Percentiles rank a stretch among this genome's conserved stretches.
Evolutionary conservation across 1,139 yeast genomes (phyloP).

Genomic region (Taphrina confusa): DNA sequence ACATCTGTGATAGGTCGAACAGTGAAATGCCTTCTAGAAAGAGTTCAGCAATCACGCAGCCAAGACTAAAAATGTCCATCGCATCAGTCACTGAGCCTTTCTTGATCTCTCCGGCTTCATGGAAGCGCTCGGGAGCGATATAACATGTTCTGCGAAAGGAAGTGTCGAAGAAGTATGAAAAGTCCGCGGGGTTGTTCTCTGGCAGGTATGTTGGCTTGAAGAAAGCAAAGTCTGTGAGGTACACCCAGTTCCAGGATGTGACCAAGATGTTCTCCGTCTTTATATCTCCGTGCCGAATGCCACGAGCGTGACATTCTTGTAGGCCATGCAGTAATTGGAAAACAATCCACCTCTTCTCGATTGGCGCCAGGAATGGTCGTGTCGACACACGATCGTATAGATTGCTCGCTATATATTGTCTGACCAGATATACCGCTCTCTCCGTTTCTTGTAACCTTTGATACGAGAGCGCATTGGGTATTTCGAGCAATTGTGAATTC

Average conservation of each 20-base stretch:
- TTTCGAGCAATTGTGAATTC: conserved; percentile 50
- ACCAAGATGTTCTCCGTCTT: conserved; percentile 85
- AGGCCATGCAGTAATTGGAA: conserved; percentile 72
- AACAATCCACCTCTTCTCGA: conserved; percentile 80
- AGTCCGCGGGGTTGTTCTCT: conserved; percentile 93
- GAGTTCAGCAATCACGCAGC: conserved; percentile 85
- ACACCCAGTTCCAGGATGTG: conserved; percentile 86
- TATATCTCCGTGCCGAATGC: conserved; percentile 75
- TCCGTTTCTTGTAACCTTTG: conserved; percentile 79
- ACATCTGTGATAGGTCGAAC: conserved; percentile 81
- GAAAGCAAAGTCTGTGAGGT: conserved; percentile 78
- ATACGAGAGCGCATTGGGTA: conserved; percentile 71
- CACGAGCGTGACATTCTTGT: conserved; percentile 62
- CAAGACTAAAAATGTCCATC: conserved; percentile 65
- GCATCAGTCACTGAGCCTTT: conserved; percentile 55
- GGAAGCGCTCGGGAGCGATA: conserved; percentile 90
- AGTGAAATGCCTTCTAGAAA: conserved; percentile 83
- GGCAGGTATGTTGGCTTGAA: conserved; percentile 85
- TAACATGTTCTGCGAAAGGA: conserved; percentile 85
- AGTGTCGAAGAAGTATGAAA: conserved; percentile 87
- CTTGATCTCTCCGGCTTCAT: conserved; percentile 44
- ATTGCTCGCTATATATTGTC: conserved; percentile 77
- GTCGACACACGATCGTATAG: conserved; percentile 83
- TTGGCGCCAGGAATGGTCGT: conserved; percentile 78
- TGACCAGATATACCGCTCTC: conserved; percentile 83